phyloP scores from a whole-genome alignment of 2,329 filamentous ascomycete genomes.

The Aspergillus carbonarius region DNA sequence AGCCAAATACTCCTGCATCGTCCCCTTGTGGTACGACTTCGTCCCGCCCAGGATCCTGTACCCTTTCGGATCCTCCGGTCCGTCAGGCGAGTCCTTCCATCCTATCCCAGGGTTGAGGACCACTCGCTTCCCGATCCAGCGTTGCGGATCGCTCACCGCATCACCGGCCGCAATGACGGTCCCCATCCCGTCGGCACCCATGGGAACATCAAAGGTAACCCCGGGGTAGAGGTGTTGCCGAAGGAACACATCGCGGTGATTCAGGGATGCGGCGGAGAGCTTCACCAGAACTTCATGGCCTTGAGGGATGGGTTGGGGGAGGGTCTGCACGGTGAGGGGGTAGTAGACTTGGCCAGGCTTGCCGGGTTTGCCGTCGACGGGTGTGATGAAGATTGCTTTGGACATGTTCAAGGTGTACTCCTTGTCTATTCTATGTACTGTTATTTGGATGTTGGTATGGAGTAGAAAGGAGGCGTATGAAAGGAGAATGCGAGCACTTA shows the following conservation, averaged over 20 bases:
- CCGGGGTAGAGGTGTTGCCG: constrained; percentile 88
- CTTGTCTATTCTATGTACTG: not conserved
- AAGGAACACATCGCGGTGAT: constrained; percentile 94
- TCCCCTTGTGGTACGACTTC: constrained; percentile 63
- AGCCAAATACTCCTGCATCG: constrained; percentile 69
- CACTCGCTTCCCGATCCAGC: constrained; percentile 67
- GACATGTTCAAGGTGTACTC: constrained; percentile 34
- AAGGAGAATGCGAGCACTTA: not conserved
- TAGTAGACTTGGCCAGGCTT: constrained; percentile 67
- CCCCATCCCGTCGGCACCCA: constrained; percentile 82
- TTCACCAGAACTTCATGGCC: constrained; percentile 71
- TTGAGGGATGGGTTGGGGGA: constrained; percentile 63
- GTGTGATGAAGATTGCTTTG: constrained; percentile 44
- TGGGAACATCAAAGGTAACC: constrained; percentile 72
- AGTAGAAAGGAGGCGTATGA: no score
- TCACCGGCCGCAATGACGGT: constrained; percentile 66
- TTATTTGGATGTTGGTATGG: no score
- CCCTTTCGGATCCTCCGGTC: constrained; percentile 64
- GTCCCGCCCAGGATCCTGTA: constrained; percentile 56
- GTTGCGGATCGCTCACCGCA: constrained; percentile 48
- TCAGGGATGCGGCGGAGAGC: constrained; percentile 77
- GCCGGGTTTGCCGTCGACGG: constrained; percentile 64
- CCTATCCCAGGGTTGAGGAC: constrained; percentile 75
- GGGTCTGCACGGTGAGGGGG: constrained; percentile 53
- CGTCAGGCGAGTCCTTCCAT: constrained; percentile 70